These are phyloP conservation scores for Trametes cingulata DNA, from an alignment of 768 basidiomycete genomes.

Conservation along the genomic window DNA sequence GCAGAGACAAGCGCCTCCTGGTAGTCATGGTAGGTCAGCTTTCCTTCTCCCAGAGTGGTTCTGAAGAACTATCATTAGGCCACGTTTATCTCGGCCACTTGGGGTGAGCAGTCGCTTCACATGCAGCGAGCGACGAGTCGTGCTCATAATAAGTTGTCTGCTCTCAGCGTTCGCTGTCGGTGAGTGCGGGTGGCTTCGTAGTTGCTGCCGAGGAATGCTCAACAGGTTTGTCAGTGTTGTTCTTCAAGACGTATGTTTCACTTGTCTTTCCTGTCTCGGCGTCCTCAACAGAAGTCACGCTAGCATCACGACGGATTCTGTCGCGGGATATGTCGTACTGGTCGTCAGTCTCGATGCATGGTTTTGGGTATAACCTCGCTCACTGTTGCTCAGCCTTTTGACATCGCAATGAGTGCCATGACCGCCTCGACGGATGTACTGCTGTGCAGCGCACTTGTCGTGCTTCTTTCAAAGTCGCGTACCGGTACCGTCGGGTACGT, in stretches of 20 bases:
- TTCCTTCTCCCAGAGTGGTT: no score
- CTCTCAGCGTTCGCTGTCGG: not conserved
- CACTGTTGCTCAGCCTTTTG: not conserved
- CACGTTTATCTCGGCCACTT: not conserved
- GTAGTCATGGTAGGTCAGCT: not conserved
- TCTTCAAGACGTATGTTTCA: not conserved
- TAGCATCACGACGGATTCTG: not conserved
- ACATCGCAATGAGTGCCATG: constrained; percentile 3
- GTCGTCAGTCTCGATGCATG: not conserved
- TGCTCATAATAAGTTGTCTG: not conserved
- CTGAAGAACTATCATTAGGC: not conserved
- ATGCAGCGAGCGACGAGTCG: no score
- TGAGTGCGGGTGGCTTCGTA: not conserved
- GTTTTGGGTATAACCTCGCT: no score
- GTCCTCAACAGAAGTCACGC: not conserved
- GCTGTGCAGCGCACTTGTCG: constrained; percentile 6
- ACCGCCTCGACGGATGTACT: constrained; percentile 3
- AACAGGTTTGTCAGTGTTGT: not conserved
- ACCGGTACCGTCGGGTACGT: constrained; percentile 4
- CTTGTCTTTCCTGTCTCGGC: no score
- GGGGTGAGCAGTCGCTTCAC: not conserved
- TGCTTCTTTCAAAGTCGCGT: not conserved
- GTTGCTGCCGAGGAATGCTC: no score
- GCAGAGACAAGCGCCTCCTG: not conserved
- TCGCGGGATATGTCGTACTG: not conserved